These are phyloP conservation scores for Plasmodium chabaudi DNA, from an alignment of 169 alveolate species.

Conservation along the genomic window DNA sequence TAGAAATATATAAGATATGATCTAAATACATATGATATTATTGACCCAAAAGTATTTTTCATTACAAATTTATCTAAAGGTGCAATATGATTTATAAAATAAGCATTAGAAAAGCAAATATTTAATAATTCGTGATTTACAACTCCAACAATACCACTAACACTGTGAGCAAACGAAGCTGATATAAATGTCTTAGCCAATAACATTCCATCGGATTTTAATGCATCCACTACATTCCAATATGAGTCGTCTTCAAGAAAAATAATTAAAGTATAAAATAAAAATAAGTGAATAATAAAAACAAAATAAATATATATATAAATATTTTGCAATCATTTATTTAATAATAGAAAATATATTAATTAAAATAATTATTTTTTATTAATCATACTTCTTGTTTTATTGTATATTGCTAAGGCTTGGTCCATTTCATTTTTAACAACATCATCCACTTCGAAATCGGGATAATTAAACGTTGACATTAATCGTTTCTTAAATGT, in stretches of 20 bases:
- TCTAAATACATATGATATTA: constrained; percentile 63
- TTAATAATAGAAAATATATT: neutral
- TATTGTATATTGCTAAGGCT: constrained; percentile 43
- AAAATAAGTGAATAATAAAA: neutral
- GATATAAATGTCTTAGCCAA: constrained; percentile 59
- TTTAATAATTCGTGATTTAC: constrained; percentile 47
- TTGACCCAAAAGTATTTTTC: constrained; percentile 58
- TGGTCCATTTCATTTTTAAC: constrained; percentile 72
- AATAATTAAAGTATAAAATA: constrained; percentile 14
- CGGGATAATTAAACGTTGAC: constrained; percentile 27
- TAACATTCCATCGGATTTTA: constrained; percentile 52
- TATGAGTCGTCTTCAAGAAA: constrained; percentile 35
- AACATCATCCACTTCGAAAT: constrained; percentile 27
- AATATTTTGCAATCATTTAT: constrained; percentile 9
- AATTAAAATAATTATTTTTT: neutral
- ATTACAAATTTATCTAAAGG: constrained; percentile 58
- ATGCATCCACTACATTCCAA: constrained; percentile 57
- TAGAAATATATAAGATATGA: constrained; percentile 47
- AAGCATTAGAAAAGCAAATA: constrained; percentile 55
- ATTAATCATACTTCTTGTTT: constrained; percentile 44
- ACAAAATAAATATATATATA: neutral
- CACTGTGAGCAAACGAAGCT: constrained; percentile 67
- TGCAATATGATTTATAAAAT: constrained; percentile 39
- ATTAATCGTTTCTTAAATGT: constrained; percentile 44
- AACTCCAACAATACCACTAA: constrained; percentile 71